Percentiles rank a stretch among this genome's conserved stretches.
phyloP scores from a whole-genome alignment of 306 rosid species.

The Prosopis cineraria region DNA sequence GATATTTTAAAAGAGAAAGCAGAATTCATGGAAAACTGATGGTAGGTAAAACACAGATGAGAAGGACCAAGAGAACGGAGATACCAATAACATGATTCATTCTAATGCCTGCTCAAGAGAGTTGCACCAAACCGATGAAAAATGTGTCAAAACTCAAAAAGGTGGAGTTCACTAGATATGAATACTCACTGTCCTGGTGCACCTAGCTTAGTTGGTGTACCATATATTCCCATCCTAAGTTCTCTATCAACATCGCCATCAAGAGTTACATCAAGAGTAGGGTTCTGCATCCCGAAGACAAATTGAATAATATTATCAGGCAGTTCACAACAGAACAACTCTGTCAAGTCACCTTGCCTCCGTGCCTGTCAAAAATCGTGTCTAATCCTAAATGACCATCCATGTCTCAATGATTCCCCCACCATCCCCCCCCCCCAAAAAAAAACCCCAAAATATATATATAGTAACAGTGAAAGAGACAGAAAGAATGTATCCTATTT shows the following conservation, averaged over 20 bases:
- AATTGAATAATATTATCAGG: conserved; percentile 32
- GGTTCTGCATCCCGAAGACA: conserved; percentile 25
- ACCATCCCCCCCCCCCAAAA: background rate
- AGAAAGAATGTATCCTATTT: conserved; percentile 25
- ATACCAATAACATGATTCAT: background rate
- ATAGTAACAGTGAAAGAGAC: background rate
- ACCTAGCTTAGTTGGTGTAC: background rate
- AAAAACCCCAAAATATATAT: no score
- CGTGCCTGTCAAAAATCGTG: conserved; percentile 30
- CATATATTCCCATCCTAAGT: background rate
- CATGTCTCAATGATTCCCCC: background rate
- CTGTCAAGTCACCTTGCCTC: conserved; percentile 30
- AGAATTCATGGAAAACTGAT: background rate
- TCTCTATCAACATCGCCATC: background rate
- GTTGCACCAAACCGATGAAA: background rate
- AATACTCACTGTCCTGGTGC: background rate
- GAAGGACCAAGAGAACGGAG: background rate
- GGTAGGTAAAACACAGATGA: background rate
- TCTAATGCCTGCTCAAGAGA: background rate
- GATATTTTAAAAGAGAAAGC: background rate
- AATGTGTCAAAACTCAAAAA: background rate
- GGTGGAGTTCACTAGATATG: no score
- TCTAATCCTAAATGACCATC: conserved; percentile 15
- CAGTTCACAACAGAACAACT: conserved; percentile 31
- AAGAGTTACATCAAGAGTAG: conserved; percentile 9